phyloP scores from a whole-genome alignment of 176 grass and related monocot species.

The Lolium perenne region DNA sequence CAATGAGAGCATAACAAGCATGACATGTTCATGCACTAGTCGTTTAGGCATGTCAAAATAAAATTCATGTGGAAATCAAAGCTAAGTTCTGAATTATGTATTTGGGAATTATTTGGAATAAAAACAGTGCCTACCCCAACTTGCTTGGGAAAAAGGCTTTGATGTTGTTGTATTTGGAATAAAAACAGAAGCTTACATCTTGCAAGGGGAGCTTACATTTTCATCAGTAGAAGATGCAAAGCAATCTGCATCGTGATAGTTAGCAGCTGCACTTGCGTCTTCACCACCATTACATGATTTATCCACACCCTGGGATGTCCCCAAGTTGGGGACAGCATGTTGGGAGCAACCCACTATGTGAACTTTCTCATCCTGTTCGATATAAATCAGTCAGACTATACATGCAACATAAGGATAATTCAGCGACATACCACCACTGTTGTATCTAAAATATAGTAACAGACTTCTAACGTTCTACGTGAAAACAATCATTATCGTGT shows the following conservation, averaged over 20 bases:
- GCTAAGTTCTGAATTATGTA: background rate
- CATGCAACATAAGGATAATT: slow-evolving; percentile 48
- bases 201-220: slow-evolving; percentile 52
- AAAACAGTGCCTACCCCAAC: background rate
- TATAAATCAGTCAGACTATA: slow-evolving; percentile 63
- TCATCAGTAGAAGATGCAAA: slow-evolving; percentile 54
- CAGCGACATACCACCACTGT: slow-evolving; percentile 13
- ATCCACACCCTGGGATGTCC: slow-evolving; percentile 32
- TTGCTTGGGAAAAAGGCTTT: no score
- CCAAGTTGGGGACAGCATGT: slow-evolving; percentile 36
- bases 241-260: slow-evolving; percentile 47
- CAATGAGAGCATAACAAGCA: slow-evolving; percentile 34
- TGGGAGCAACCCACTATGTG: slow-evolving; percentile 36
- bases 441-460: slow-evolving; percentile 21
- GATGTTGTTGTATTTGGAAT: slow-evolving; percentile 15
- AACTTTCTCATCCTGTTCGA: slow-evolving; percentile 62
- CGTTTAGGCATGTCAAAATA: slow-evolving; percentile 25
- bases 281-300: slow-evolving; percentile 50
- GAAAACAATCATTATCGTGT: background rate
- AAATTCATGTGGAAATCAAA: slow-evolving; percentile 30
- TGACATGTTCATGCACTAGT: background rate
- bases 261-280: slow-evolving; percentile 37
- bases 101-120: slow-evolving; percentile 35
- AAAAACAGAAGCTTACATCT: slow-evolving; percentile 24
- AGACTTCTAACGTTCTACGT: slow-evolving; percentile 1